Percentiles rank a stretch among this genome's conserved stretches.
phyloP scores from a whole-genome alignment of 495 filamentous ascomycete species.

The Pseudoneurospora amorphoporcata region DNA sequence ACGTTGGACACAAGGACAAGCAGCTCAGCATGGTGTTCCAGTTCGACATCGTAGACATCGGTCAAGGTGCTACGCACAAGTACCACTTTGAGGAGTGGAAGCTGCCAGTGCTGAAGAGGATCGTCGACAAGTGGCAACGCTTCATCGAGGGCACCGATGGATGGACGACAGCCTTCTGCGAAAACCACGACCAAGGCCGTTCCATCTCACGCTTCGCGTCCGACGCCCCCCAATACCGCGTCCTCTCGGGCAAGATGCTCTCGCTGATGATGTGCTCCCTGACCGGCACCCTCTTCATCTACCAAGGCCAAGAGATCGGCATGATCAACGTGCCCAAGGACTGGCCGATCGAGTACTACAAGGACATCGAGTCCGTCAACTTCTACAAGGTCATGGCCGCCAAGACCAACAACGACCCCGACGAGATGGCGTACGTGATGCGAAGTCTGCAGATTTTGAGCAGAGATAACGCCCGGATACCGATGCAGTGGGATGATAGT shows the following conservation, averaged over 20 bases:
- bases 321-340: slow-evolving; percentile 58
- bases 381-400: slow-evolving; percentile 39
- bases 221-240: slow-evolving; percentile 36
- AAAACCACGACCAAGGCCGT: slow-evolving; percentile 48
- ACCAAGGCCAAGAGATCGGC: slow-evolving; percentile 69
- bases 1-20: slow-evolving; percentile 44
- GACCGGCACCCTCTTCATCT: slow-evolving; percentile 61
- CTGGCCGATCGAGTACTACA: slow-evolving; percentile 60
- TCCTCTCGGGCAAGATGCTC: slow-evolving; percentile 49
- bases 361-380: slow-evolving; percentile 60
- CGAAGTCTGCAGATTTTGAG: slow-evolving; percentile 44
- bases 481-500: slow-evolving; percentile 51
- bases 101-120: slow-evolving; percentile 45
- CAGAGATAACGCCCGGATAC: slow-evolving; percentile 45
- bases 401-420: slow-evolving; percentile 15
- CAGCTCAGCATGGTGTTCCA: slow-evolving; percentile 72
- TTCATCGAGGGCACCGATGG: slow-evolving; percentile 60
- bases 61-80: slow-evolving; percentile 38
- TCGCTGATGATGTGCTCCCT: slow-evolving; percentile 32
- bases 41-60: slow-evolving; percentile 56
- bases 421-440: slow-evolving; percentile 45
- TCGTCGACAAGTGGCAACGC: slow-evolving; percentile 53
- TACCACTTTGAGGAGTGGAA: slow-evolving; percentile 31
- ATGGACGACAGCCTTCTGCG: slow-evolving; percentile 63
- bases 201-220: slow-evolving; percentile 9